Conservation (phyloP, 192 early-diverging fungal species). For the Umbelopsis vinacea region DNA sequence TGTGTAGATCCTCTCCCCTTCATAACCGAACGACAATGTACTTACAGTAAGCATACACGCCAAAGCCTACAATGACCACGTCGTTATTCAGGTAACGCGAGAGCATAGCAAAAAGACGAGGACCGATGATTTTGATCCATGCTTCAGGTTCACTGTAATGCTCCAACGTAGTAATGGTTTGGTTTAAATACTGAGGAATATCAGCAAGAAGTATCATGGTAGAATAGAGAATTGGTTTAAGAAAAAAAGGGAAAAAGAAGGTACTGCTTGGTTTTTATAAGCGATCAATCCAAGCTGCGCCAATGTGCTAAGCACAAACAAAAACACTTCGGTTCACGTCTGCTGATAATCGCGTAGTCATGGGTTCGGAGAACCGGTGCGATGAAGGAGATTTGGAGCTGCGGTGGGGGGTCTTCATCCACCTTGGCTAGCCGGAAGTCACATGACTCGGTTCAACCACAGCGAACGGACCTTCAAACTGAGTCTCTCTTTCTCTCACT, state of each 20-base stretch:
- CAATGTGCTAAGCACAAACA: no score
- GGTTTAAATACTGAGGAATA: neutral
- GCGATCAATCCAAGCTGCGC: no score
- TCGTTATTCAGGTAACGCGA: conserved; percentile 28
- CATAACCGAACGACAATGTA: neutral
- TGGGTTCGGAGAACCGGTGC: no score
- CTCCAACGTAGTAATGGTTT: neutral
- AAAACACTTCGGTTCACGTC: no score
- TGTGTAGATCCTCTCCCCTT: neutral
- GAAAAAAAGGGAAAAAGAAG: no score
- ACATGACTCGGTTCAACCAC: neutral
- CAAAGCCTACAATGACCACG: conserved; percentile 29
- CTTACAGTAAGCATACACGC: conserved; percentile 32
- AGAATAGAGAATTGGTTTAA: neutral
- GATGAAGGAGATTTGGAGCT: no score
- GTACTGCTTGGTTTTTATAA: no score
- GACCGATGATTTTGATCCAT: conserved; percentile 27
- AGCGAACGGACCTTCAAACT: conserved; percentile 6
- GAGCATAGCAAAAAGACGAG: conserved; percentile 13
- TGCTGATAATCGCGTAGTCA: no score
- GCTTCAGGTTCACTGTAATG: neutral
- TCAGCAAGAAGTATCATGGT: neutral
- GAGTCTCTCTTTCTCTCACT: neutral
- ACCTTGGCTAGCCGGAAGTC: no score
- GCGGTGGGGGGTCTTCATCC: no score